Evolutionary conservation across 23 red algal genomes (phyloP).

Genomic region (Agarophyton chilense): DNA sequence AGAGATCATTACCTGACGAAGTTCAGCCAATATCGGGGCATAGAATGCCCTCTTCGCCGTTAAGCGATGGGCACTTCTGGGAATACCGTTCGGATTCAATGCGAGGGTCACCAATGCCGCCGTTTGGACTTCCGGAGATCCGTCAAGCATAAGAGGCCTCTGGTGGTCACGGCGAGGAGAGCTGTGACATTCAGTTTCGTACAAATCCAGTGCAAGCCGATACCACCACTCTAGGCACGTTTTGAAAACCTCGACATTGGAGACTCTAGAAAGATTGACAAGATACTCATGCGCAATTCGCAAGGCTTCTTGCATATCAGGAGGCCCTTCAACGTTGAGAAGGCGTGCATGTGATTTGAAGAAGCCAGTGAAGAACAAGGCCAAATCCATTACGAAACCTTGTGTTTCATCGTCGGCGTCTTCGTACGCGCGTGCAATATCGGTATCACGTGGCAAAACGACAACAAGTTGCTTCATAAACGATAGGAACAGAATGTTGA

Average conservation of each 20-base stretch:
- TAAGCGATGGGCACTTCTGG: neutral
- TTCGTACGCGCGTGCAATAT: conserved; percentile 85
- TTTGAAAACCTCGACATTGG: conserved; percentile 97
- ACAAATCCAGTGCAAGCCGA: conserved; percentile 76
- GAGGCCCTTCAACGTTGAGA: conserved; percentile 59
- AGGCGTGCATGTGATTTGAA: conserved; percentile 80
- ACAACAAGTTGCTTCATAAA: conserved; percentile 82
- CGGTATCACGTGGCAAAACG: conserved; percentile 70
- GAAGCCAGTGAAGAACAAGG: conserved; percentile 96
- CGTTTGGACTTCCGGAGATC: conserved; percentile 15
- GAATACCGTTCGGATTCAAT: conserved; percentile 4
- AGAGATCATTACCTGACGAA: conserved; percentile 91
- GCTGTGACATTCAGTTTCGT: conserved; percentile 66
- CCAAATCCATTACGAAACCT: conserved; percentile 93
- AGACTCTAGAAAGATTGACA: conserved; percentile 85
- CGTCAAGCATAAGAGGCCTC: conserved; percentile 7
- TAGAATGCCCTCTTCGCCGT: conserved; percentile 66
- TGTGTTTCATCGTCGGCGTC: conserved; percentile 77
- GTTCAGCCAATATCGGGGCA: conserved; percentile 61
- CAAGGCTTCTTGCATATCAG: conserved; percentile 73
- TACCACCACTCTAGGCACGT: conserved; percentile 98
- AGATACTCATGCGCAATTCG: conserved; percentile 78
- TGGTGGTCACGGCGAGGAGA: conserved; percentile 1
- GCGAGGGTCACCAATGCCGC: neutral
- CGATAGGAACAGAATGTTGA: conserved; percentile 75